Percentiles rank a stretch among this genome's conserved stretches.
Evolutionary conservation across 768 basidiomycete species (phyloP).

Genomic region (Leucocoprinus birnbaumii): DNA sequence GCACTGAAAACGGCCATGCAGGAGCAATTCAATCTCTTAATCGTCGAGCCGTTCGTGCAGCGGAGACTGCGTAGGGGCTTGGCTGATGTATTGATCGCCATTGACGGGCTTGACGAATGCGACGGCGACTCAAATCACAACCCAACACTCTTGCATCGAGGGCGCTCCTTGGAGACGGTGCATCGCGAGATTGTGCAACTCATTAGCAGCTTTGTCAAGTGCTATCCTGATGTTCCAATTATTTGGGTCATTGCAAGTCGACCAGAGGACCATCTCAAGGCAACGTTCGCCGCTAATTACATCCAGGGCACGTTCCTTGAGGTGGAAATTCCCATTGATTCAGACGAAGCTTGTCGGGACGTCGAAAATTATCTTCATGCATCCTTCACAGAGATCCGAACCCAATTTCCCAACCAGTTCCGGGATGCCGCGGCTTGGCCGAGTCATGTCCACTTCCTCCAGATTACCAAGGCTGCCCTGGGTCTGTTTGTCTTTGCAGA

Average conservation of each 20-base stretch:
- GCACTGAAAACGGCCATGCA: slow-evolving; percentile 9
- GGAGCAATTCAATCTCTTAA: slow-evolving; percentile 13
- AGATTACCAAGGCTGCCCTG: slow-evolving; percentile 17
- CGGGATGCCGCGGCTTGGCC: slow-evolving; percentile 17
- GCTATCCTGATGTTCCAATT: slow-evolving; percentile 11
- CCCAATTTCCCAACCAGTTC: neutral
- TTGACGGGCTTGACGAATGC: slow-evolving; percentile 27
- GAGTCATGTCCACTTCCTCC: slow-evolving; percentile 1
- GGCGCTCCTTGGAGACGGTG: neutral
- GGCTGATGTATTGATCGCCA: slow-evolving; percentile 11
- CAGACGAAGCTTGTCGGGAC: slow-evolving; percentile 15
- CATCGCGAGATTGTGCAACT: slow-evolving; percentile 17
- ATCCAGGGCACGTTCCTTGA: neutral
- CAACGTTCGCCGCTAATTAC: slow-evolving; percentile 5
- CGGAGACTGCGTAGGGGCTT: neutral
- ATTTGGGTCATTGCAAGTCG: slow-evolving; percentile 24
- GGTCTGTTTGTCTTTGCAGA: slow-evolving; percentile 25
- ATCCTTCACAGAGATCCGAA: slow-evolving; percentile 13
- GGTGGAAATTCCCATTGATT: slow-evolving; percentile 9
- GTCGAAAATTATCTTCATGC: slow-evolving; percentile 16
- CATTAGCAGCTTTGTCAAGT: slow-evolving; percentile 1
- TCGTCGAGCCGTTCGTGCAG: slow-evolving; percentile 12
- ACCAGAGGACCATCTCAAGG: slow-evolving; percentile 21
- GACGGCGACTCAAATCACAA: neutral
- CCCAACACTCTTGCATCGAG: no score